Conservation (phyloP, 1,284 basidiomycete genomes). For the Rhodotorula glutinis region DNA sequence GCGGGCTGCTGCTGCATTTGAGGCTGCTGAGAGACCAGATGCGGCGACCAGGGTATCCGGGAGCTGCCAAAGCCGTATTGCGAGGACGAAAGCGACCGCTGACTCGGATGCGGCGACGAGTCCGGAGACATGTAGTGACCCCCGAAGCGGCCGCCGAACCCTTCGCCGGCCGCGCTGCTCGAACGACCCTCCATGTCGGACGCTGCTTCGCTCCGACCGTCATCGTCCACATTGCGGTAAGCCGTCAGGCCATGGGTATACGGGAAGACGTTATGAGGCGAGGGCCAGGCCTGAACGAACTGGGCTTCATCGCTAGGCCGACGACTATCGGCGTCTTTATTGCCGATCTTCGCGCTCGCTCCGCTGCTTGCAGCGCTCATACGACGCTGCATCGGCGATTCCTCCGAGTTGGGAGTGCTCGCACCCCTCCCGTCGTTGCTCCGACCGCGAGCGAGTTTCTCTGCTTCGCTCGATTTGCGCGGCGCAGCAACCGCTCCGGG, state of each 20-base stretch:
- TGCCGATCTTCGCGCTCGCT: neutral
- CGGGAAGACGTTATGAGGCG: no score
- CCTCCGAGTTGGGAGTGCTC: neutral
- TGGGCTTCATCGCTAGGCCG: neutral
- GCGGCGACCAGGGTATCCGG: slow-evolving; percentile 5
- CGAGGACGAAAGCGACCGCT: neutral
- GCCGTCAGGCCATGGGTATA: neutral
- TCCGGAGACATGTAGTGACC: slow-evolving; percentile 3
- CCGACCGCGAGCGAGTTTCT: neutral
- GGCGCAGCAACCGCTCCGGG: neutral
- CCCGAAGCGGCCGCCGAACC: neutral
- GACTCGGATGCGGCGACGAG: slow-evolving; percentile 7
- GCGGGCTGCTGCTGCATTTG: neutral
- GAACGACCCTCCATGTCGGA: neutral
- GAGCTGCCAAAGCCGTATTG: neutral
- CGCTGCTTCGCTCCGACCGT: neutral
- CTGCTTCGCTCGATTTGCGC: neutral
- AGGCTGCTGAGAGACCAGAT: neutral
- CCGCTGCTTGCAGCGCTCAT: slow-evolving; percentile 1
- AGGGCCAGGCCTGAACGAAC: no score
- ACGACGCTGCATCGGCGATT: neutral
- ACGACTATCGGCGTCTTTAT: neutral
- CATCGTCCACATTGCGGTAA: neutral
- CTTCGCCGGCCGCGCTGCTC: neutral
- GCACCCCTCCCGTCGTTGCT: neutral